Base-by-base conservation (phyloP, 2,329 filamentous ascomycete genomes). In the Calonectria henricotiae region DNA sequence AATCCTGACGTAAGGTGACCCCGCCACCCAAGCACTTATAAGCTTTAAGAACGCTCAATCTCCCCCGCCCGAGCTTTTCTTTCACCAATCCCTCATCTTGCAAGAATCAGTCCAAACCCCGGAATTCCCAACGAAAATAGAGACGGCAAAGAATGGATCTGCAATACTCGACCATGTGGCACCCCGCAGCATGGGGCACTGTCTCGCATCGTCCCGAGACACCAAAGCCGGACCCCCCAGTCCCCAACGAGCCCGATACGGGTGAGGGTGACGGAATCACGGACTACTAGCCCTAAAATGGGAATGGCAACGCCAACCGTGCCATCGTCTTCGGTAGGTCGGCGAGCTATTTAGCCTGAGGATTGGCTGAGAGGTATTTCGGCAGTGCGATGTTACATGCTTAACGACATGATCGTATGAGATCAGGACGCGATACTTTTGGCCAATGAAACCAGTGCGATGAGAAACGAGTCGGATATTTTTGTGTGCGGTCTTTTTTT, bases 251-350 rank as follows among this genome's bases (percentile, higher is more conserved):
- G 69, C 79, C 80, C 5, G 78, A 78, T 62, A 75, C 75, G 37
- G 77, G 77, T 43, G 79, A 80, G 62, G 79, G 79, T 27, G 79
- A 80, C 55, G 79, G 77, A 60, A 80, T 75, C 20, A 78, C 76
- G 23, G 79, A 81, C 65, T 81, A 77, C 65, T 47, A 70, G 44
- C 43, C 61, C 35, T 72, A 41, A 70, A 61, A 41, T 13, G 55
- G 13, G 46, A 20, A 23, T 27, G 37, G 44, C 20, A n/a, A 46
- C 46, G 35, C 54, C 25, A 67, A 44, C 64, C 25, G 54, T 46
- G 32, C 4, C 58, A 27, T 61, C 35, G 30, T 54, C 39, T 62
- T 69, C 67, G 67, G 62, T 66, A 65, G n/a, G 67, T 69, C 55
- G 39, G 62, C 41, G 62, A 66, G 67, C 63, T 46, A 17, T 27